Percentiles rank a stretch among this genome's conserved stretches.
Conservation (phyloP, 495 filamentous ascomycete genomes). For the Aspergillus bridgeri region DNA sequence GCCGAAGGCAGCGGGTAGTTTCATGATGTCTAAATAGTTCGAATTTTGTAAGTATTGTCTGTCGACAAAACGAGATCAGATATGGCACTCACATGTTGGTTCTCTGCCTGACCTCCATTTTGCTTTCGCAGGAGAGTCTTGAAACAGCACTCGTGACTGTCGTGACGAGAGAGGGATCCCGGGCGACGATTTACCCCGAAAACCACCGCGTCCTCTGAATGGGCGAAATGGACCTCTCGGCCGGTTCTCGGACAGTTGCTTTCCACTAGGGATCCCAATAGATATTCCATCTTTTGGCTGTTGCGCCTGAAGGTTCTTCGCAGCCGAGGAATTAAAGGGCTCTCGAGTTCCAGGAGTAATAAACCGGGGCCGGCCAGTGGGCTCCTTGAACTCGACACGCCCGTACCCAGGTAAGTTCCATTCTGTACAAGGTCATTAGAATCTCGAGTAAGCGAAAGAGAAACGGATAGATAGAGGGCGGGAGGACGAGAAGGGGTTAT, state of each 20-base stretch:
- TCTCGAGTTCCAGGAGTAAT: not conserved
- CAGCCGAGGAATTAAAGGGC: not conserved
- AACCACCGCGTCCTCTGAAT: conserved; percentile 4
- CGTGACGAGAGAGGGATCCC: not conserved
- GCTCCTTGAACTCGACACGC: not conserved
- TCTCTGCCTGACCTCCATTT: conserved; percentile 19
- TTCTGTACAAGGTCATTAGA: conserved; percentile 8
- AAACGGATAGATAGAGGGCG: too few relatives aligned
- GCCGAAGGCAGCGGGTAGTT: conserved; percentile 19
- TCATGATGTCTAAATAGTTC: conserved; percentile 8
- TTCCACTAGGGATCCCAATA: conserved; percentile 2
- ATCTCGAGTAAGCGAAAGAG: not conserved
- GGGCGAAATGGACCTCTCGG: not conserved
- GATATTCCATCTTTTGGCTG: not conserved
- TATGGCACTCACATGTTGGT: conserved; percentile 14
- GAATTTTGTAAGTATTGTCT: not conserved
- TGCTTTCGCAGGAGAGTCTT: conserved; percentile 22
- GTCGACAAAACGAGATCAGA: not conserved
- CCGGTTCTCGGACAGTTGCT: not conserved
- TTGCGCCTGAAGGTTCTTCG: not conserved
- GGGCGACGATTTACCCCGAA: conserved; percentile 5
- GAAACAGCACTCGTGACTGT: conserved; percentile 11
- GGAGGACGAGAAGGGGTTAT: too few relatives aligned
- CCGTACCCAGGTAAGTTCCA: conserved; percentile 22
- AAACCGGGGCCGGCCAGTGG: not conserved